Base-by-base conservation (phyloP, 495 filamentous ascomycete species). In the Penicillium paradoxum region DNA sequence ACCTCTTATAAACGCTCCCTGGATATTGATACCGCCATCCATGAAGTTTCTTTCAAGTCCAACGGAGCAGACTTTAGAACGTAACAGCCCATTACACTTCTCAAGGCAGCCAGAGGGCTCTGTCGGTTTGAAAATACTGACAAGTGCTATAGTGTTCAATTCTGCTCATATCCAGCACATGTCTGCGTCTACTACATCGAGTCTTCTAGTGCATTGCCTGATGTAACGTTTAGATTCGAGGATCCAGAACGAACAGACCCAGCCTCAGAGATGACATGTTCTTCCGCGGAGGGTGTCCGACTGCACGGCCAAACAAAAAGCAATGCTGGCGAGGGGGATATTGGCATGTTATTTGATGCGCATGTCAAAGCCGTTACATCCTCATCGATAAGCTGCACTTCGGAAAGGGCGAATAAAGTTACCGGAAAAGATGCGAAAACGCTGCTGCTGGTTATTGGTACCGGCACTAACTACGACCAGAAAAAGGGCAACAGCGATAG, bases 161-260 rank as follows among this genome's bases (percentile, higher is more conserved):
- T 69, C 40, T 80, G 77, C 54, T 75, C 73, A 2, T 73, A 75
- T 50, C 77, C 76, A 6, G 73, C 75, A 40, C 62, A 78, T 30
- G 70, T 72, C 41, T 80, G 77, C 44, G 56, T 77, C 9, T 79
- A 80, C 45, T 57, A 70, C 9, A 53, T 78, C 2, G 40, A 45
- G 0, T 71, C 72, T 3, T 55, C 62, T 5, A 42, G 47, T 10
- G n/a, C 62, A 3, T 53, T 79, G 15, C 67, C 73, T 4, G 48
- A 58, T 6, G 60, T 79, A 14, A 59, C 54, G 11, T 50, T 76
- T 36, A 43, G 44, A 7, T 51, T 73, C 24, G 65, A 65, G 49
- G 74, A 72, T 61, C 36, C 57, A 41, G 33, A 54, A 56, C 38
- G 47, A 30, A 29, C 42, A 1, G 45, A 58, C 11, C 32, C 32